phyloP scores from a whole-genome alignment of 441 rosid species.

The Aleurites moluccanus region DNA sequence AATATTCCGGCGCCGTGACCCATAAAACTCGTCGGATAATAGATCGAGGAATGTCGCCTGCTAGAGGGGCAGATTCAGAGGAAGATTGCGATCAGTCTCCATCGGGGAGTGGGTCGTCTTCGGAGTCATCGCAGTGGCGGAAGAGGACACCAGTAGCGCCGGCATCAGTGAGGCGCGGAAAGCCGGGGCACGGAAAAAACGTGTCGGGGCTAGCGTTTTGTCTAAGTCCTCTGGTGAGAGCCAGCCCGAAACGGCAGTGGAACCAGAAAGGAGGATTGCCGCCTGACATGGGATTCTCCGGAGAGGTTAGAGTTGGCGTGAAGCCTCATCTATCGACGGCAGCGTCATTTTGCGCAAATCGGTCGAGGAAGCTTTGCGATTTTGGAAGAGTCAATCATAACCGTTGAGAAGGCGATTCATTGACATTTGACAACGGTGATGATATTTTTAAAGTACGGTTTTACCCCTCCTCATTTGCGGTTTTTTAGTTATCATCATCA shows the following conservation, averaged over 20 bases:
- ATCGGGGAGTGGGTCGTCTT: conserved; percentile 38
- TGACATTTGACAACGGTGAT: conserved; percentile 31
- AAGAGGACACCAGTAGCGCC: conserved; percentile 36
- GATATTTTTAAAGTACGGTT: conserved; percentile 25
- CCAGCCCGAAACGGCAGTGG: conserved; percentile 73
- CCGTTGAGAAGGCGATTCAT: conserved; percentile 45
- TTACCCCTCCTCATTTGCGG: conserved; percentile 30
- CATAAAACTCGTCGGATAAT: conserved; percentile 16
- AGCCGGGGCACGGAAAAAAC: conserved; percentile 37
- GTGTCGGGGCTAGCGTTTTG: conserved; percentile 64
- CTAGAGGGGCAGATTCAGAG: conserved; percentile 28
- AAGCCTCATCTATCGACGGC: conserved; percentile 67
- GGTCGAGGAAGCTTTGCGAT: conserved; percentile 87
- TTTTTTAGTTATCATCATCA: too few species aligned
- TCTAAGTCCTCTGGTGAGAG: conserved; percentile 82
- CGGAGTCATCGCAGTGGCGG: conserved; percentile 39
- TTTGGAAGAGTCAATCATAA: conserved; percentile 62
- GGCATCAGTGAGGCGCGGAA: conserved; percentile 37
- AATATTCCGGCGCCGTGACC: conserved; percentile 4
- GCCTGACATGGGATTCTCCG: conserved; percentile 42
- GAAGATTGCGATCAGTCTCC: conserved; percentile 34
- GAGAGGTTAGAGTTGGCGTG: conserved; percentile 41
- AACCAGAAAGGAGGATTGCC: conserved; percentile 50
- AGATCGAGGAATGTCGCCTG: conserved; percentile 63
- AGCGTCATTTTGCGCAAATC: conserved; percentile 63